Conservation (phyloP, 2,329 filamentous ascomycete genomes). For the Penicillium olsonii region DNA sequence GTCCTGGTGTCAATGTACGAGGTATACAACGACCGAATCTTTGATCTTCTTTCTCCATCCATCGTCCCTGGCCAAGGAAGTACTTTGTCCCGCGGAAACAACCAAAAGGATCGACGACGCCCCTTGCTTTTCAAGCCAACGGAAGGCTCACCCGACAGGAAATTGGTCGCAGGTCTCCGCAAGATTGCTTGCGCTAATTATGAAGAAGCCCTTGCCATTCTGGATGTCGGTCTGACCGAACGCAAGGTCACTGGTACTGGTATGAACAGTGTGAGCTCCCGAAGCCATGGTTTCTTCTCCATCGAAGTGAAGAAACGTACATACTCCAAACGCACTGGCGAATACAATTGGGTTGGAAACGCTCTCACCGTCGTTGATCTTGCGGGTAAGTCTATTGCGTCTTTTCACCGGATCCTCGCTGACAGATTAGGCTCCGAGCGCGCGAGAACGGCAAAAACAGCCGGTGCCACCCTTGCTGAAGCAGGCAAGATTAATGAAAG, state of each 20-base stretch:
- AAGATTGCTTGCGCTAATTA: slow-evolving; percentile 85
- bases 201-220: slow-evolving; percentile 81
- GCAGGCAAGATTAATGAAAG: slow-evolving; percentile 98
- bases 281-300: slow-evolving; percentile 95
- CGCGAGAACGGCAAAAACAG: slow-evolving; percentile 89
- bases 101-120: slow-evolving; percentile 71
- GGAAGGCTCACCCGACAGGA: slow-evolving; percentile 83
- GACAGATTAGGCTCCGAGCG: slow-evolving; percentile 70
- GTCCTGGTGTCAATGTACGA: slow-evolving; percentile 97
- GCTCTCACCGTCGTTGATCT: slow-evolving; percentile 87
- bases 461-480: slow-evolving; percentile 87
- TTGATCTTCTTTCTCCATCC: slow-evolving; percentile 74
- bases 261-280: slow-evolving; percentile 87
- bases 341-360: slow-evolving; percentile 71
- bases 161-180: slow-evolving; percentile 86
- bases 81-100: slow-evolving; percentile 46
- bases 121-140: slow-evolving; percentile 90
- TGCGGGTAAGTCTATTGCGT: slow-evolving; percentile 59
- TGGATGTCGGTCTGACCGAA: slow-evolving; percentile 87
- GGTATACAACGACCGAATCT: slow-evolving; percentile 97
- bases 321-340: slow-evolving; percentile 50
- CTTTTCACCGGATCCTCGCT: slow-evolving; percentile 9
- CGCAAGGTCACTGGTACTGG: slow-evolving; percentile 85
- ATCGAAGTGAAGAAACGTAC: slow-evolving; percentile 86
- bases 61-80: slow-evolving; percentile 44